phyloP scores from a whole-genome alignment of 1,139 yeast species.

The Suhomyces choctaworum region DNA sequence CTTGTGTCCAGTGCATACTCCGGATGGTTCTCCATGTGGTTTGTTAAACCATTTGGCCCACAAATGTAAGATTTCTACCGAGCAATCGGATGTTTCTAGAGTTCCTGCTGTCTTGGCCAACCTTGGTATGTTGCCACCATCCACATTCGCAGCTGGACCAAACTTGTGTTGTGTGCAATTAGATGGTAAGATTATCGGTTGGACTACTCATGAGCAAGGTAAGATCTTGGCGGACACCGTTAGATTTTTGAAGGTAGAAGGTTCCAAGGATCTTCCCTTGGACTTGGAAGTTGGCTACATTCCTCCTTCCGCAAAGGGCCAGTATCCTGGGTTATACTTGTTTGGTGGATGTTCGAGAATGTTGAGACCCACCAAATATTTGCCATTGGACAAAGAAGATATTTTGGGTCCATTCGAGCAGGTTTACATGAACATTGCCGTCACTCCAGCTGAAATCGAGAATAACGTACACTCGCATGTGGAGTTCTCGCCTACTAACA shows the following conservation, averaged over 20 bases:
- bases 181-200: constrained; percentile 91
- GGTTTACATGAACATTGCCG: constrained; percentile 95
- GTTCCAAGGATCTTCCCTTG: constrained; percentile 70
- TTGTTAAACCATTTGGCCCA: constrained; percentile 94
- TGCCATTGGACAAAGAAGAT: constrained; percentile 81
- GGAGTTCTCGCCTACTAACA: constrained; percentile 92
- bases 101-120: constrained; percentile 67
- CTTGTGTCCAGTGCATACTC: constrained; percentile 98
- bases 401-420: constrained; percentile 97
- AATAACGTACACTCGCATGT: constrained; percentile 85
- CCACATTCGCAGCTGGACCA: constrained; percentile 85
- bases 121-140: constrained; percentile 81
- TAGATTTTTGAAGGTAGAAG: constrained; percentile 91
- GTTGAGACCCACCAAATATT: constrained; percentile 92
- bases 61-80: constrained; percentile 85
- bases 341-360: constrained; percentile 93
- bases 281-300: constrained; percentile 93
- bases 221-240: constrained; percentile 83
- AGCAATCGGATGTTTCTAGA: constrained; percentile 67
- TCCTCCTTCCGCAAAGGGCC: constrained; percentile 93
- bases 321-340: constrained; percentile 90
- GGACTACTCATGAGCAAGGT: constrained; percentile 92
- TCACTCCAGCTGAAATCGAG: constrained; percentile 88
- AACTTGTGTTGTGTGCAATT: constrained; percentile 84
- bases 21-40: constrained; percentile 99